Base-by-base conservation (phyloP, 2,329 filamentous ascomycete species). In the Herpotrichia juniperi region DNA sequence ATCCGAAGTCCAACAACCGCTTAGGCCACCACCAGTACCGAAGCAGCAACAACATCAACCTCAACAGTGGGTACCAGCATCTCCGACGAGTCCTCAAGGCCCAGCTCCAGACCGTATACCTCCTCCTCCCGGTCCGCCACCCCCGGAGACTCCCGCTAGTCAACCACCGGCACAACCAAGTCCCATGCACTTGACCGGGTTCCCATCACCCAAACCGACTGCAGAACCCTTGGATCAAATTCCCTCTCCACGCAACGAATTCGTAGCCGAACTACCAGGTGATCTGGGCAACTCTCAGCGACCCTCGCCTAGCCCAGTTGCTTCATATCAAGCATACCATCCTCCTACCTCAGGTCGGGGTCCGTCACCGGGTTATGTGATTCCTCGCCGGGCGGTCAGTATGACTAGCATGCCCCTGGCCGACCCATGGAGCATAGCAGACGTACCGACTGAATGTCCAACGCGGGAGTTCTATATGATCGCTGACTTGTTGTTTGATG, bases 391-490 rank as follows among this genome's bases (percentile, higher is more conserved):
- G 16, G 62, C 67, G 21, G 54, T 69, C 3, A 72, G 66, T 46
- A 60, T 52, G 12, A 71, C 60, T 42, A 63, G 53, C 21, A 25
- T 63, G 21, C 66, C 66, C 14, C 42, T 66, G 11, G 63, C 67
- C n/a, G 69, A 71, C 46, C 69, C 68, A 9, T 73, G 70, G 70
- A 59, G 68, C 32, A 62, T 72, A 40, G 68, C 63, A 12, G 68
- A 73, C 44, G 54, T 66, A 42, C 42, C 51, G 0, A 72, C 68
- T 5, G 69, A 72, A 48, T 48, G 62, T 21, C 68, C 70, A 10
- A 73, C 70, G 5, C 61, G 66, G 24, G 69, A 73, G 37, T 73
- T 73, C 48, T 72, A 69, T 21, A 63, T 69, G 10, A 57, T 73
- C 17, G 69, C 70, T 10, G 70, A 73, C 40, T 37, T 73, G 39